phyloP scores from a whole-genome alignment of 1,139 yeast species.

The Protomyces pachydermus region DNA sequence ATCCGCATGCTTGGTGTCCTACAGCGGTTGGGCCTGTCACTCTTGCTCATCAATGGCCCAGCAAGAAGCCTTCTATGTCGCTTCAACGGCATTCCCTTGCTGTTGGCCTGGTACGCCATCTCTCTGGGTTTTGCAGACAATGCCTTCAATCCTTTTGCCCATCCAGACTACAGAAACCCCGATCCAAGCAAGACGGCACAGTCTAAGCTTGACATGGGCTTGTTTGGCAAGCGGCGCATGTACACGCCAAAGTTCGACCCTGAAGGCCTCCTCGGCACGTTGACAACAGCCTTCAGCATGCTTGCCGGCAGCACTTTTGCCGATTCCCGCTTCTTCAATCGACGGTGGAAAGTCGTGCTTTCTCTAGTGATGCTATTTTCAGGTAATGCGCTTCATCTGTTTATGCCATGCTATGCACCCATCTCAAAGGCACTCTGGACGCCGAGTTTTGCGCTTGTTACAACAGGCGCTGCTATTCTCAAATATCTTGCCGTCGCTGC shows the following conservation, averaged over 20 bases:
- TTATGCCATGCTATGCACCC: constrained; percentile 3
- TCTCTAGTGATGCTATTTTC: background rate
- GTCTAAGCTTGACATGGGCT: background rate
- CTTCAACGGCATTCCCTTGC: background rate
- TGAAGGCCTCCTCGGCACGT: constrained; percentile 5
- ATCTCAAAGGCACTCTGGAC: constrained; percentile 11
- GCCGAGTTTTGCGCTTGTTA: constrained; percentile 9
- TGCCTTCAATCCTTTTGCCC: background rate
- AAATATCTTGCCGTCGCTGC: background rate
- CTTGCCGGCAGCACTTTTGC: background rate
- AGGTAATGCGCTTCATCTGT: constrained; percentile 1
- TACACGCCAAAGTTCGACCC: constrained; percentile 1
- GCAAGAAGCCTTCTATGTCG: background rate
- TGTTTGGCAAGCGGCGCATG: background rate
- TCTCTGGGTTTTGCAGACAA: background rate
- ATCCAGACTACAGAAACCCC: background rate
- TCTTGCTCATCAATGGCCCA: background rate
- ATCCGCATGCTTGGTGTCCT: constrained; percentile 6
- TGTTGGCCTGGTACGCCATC: background rate
- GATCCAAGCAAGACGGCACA: background rate
- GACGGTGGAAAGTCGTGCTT: background rate
- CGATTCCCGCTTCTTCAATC: background rate
- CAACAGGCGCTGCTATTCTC: constrained; percentile 5
- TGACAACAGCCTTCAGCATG: constrained; percentile 11
- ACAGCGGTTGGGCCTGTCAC: constrained; percentile 6